phyloP scores from a whole-genome alignment of 305 asterid species.

The Ruellia speciosa region DNA sequence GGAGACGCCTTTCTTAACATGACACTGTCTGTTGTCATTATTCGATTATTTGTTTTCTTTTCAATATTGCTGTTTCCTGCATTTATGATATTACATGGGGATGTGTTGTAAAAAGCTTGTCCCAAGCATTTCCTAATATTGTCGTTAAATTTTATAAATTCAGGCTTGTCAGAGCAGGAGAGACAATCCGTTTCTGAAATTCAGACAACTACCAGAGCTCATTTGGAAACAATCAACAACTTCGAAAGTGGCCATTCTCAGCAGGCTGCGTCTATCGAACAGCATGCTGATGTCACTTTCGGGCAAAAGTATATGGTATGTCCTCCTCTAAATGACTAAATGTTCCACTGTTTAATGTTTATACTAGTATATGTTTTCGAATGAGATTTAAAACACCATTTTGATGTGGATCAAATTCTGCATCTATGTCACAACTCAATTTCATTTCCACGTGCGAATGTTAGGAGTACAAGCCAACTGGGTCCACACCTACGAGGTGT shows the following conservation, averaged over 20 bases:
- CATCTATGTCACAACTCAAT: not conserved
- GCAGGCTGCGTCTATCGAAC: constrained; percentile 39
- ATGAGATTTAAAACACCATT: no score
- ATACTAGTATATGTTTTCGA: no score
- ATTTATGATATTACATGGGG: not conserved
- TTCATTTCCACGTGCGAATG: not conserved
- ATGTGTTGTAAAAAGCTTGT: not conserved
- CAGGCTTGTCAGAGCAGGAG: constrained; percentile 63
- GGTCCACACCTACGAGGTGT: constrained; percentile 31
- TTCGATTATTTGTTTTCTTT: no score
- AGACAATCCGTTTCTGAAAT: constrained; percentile 42
- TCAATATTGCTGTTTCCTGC: not conserved
- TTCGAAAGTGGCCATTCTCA: constrained; percentile 46
- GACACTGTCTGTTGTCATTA: no score
- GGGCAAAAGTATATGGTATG: constrained; percentile 33
- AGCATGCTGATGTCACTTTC: constrained; percentile 29
- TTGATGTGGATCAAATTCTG: no score
- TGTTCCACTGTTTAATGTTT: no score
- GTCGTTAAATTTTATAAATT: no score
- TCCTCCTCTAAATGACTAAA: not conserved
- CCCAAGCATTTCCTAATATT: not conserved
- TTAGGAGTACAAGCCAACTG: constrained; percentile 45
- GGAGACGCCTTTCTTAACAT: no score
- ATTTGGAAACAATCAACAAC: constrained; percentile 40
- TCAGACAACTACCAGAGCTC: constrained; percentile 37